Percentiles rank a stretch among this genome's conserved stretches.
These are phyloP conservation scores for Aureobasidium lini DNA, from an alignment of 2,329 filamentous ascomycete genomes.

Conservation along the genomic window DNA sequence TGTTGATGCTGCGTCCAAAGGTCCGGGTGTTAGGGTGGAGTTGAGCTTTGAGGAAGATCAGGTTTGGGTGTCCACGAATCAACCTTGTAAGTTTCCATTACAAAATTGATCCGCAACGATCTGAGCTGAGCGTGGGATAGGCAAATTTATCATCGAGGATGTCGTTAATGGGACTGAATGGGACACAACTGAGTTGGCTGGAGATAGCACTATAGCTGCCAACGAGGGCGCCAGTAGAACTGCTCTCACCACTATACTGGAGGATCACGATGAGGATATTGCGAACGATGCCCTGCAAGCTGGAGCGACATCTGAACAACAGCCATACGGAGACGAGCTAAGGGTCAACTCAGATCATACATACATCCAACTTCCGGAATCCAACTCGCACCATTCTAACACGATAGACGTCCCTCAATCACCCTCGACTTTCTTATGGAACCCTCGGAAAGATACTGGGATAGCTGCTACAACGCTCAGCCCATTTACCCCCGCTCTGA, in stretches of 20 bases:
- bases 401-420: not conserved
- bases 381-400: not conserved
- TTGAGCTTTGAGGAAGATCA: conserved; percentile 17
- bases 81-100: conserved; percentile 6
- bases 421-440: not conserved
- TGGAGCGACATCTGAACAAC: not conserved
- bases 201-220: not conserved
- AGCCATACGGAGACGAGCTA: not conserved
- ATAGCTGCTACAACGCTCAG: not conserved
- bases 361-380: not conserved
- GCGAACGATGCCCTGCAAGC: not conserved
- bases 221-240: not conserved
- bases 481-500: not conserved
- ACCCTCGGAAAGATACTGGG: not conserved
- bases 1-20: conserved; percentile 15
- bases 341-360: too few species aligned
- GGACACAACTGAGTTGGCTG: not conserved
- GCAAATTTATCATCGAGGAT: conserved; percentile 20
- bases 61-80: conserved; percentile 17
- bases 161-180: conserved; percentile 11
- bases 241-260: not conserved
- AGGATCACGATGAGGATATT: not conserved
- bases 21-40: conserved; percentile 12
- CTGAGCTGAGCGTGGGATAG: not conserved
- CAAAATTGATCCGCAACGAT: too few species aligned